These are phyloP conservation scores for Colletotrichum scovillei DNA, from an alignment of 2,329 filamentous ascomycete genomes.

Conservation along the genomic window DNA sequence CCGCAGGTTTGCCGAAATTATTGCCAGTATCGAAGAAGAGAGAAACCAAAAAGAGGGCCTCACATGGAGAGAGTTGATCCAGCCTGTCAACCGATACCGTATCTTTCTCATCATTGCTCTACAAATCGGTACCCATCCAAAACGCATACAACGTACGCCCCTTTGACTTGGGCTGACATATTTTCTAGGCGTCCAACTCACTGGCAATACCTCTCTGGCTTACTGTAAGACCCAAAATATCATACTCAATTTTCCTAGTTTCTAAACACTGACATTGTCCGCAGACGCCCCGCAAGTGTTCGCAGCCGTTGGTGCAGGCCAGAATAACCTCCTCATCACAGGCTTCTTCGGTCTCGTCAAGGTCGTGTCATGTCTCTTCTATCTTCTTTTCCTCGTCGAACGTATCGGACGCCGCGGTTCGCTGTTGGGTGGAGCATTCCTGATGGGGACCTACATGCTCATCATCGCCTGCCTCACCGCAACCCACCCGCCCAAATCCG, in stretches of 20 bases:
- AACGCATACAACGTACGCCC: no score
- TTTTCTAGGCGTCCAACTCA: conserved; percentile 53
- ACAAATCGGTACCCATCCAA: conserved; percentile 50
- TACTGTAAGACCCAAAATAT: conserved; percentile 50
- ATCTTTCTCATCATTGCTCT: conserved; percentile 61
- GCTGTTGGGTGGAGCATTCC: conserved; percentile 59
- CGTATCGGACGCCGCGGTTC: conserved; percentile 59
- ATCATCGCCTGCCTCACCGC: conserved; percentile 61
- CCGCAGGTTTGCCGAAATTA: conserved; percentile 52
- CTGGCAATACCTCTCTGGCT: conserved; percentile 62
- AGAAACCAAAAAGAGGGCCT: conserved; percentile 55
- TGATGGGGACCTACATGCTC: conserved; percentile 65
- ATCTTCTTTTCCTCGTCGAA: conserved; percentile 60
- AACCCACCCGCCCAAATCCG: conserved; percentile 51
- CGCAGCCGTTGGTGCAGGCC: conserved; percentile 58
- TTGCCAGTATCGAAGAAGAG: conserved; percentile 60
- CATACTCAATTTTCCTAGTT: no score
- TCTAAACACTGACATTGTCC: neutral
- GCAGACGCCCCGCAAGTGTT: conserved; percentile 62
- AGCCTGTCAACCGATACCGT: conserved; percentile 59
- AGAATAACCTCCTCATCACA: conserved; percentile 55
- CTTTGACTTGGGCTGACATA: neutral
- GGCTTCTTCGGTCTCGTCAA: conserved; percentile 66
- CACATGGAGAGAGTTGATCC: conserved; percentile 57
- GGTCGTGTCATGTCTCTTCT: conserved; percentile 57